Percentiles rank a stretch among this genome's conserved stretches.
Conservation (phyloP, 1,139 yeast genomes). For the Diutina catenulata region DNA sequence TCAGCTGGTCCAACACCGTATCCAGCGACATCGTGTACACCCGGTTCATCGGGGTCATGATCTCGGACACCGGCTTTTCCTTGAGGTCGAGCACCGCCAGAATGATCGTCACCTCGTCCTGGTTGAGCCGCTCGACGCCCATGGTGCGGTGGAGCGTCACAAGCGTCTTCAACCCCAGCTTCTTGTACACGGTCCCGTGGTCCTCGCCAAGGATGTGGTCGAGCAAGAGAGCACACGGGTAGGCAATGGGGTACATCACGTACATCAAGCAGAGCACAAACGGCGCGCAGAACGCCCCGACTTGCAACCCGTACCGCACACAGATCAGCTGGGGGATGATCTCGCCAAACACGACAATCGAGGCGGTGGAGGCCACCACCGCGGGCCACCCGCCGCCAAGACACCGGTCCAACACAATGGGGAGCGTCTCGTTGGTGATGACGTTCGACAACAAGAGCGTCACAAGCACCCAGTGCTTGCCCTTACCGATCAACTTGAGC, state of each 20-base stretch:
- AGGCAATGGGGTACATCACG: constrained; percentile 82
- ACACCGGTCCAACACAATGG: constrained; percentile 84
- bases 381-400: constrained; percentile 99
- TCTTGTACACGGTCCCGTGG: constrained; percentile 90
- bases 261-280: constrained; percentile 82
- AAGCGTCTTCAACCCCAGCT: constrained; percentile 84
- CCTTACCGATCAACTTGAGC: constrained; percentile 57
- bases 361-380: constrained; percentile 80
- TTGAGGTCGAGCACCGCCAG: constrained; percentile 89
- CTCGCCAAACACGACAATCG: constrained; percentile 92
- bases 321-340: constrained; percentile 91
- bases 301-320: constrained; percentile 84
- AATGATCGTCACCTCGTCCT: constrained; percentile 93
- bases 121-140: constrained; percentile 90
- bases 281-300: constrained; percentile 86
- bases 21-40: constrained; percentile 87
- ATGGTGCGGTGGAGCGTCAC: constrained; percentile 88
- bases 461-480: constrained; percentile 97
- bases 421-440: constrained; percentile 89
- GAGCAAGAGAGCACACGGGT: constrained; percentile 73
- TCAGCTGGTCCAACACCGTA: constrained; percentile 66
- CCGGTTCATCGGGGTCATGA: constrained; percentile 91
- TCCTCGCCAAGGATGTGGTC: constrained; percentile 87
- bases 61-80: constrained; percentile 74
- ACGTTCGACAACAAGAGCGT: constrained; percentile 79